A percentile compares a stretch with the other conserved stretches of the same genome.
phyloP scores from a whole-genome alignment of 805 yeast genomes.

The Metschnikowia noctiluminum region DNA sequence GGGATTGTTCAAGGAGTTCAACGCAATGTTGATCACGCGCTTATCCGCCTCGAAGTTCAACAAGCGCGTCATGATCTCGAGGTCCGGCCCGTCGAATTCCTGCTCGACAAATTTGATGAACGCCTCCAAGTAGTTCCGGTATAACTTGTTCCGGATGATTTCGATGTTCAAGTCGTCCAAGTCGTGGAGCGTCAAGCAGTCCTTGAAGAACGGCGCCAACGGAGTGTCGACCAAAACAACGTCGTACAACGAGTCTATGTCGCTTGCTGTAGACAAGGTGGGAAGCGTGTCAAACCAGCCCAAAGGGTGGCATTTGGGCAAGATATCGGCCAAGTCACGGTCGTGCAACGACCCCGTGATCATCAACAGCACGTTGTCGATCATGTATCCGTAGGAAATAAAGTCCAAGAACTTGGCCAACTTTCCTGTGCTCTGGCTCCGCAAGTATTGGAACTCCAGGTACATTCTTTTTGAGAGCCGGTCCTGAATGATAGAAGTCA shows the following conservation, averaged over 20 bases:
- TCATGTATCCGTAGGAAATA: constrained; percentile 96
- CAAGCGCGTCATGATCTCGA: constrained; percentile 73
- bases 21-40: constrained; percentile 84
- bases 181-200: constrained; percentile 82
- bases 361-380: constrained; percentile 92
- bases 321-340: constrained; percentile 83
- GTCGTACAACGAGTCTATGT: constrained; percentile 86
- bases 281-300: constrained; percentile 99
- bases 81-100: constrained; percentile 70
- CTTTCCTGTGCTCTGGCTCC: constrained; percentile 78
- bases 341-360: constrained; percentile 97
- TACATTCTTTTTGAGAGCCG: constrained; percentile 70
- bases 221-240: constrained; percentile 96
- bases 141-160: constrained; percentile 84
- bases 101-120: constrained; percentile 62
- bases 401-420: constrained; percentile 83
- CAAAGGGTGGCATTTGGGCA: constrained; percentile 89
- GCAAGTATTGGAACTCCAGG: constrained; percentile 80
- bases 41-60: constrained; percentile 93
- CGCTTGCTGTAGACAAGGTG: constrained; percentile 90
- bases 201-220: constrained; percentile 92
- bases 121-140: constrained; percentile 90
- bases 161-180: constrained; percentile 95
- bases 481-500: constrained; percentile 84
- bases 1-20: constrained; percentile 79